phyloP scores from a whole-genome alignment of 345 rosid species.

The Euphorbia pulcherrima region DNA sequence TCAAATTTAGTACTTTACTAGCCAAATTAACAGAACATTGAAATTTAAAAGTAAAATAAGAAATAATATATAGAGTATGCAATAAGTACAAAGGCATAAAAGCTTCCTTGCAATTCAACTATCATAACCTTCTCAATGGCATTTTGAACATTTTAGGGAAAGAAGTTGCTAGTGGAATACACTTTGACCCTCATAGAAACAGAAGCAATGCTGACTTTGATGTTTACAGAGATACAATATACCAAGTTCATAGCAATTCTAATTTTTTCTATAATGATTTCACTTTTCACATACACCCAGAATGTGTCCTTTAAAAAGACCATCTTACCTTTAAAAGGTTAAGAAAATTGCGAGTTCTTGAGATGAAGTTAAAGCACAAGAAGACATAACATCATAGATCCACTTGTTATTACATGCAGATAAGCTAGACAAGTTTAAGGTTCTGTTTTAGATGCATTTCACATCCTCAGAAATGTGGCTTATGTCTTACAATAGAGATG shows the following conservation, averaged over 20 bases:
- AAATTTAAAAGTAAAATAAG: too few relatives aligned
- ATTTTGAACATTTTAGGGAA: too few relatives aligned
- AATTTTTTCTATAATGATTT: not conserved
- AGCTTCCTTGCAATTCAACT: too few relatives aligned
- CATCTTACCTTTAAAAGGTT: not conserved
- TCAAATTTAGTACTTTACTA: too few relatives aligned
- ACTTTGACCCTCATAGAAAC: not conserved
- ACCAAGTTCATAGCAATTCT: not conserved
- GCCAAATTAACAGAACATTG: too few relatives aligned
- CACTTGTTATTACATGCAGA: slow-evolving; percentile 90
- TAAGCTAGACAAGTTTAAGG: slow-evolving; percentile 88
- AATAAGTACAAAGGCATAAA: too few relatives aligned
- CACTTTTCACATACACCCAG: not conserved
- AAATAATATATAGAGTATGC: too few relatives aligned
- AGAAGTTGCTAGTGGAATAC: not conserved
- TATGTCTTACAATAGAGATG: slow-evolving; percentile 83
- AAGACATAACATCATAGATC: slow-evolving; percentile 15
- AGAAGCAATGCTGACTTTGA: not conserved
- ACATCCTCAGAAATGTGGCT: slow-evolving; percentile 94
- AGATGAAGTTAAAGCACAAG: slow-evolving; percentile 9
- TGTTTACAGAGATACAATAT: not conserved
- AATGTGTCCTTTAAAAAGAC: not conserved
- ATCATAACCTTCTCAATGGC: too few relatives aligned
- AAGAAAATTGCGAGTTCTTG: not conserved
- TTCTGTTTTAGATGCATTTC: slow-evolving; percentile 80